Evolutionary conservation across 257 asterid genomes (phyloP).

Genomic region (Mitragyna speciosa): DNA sequence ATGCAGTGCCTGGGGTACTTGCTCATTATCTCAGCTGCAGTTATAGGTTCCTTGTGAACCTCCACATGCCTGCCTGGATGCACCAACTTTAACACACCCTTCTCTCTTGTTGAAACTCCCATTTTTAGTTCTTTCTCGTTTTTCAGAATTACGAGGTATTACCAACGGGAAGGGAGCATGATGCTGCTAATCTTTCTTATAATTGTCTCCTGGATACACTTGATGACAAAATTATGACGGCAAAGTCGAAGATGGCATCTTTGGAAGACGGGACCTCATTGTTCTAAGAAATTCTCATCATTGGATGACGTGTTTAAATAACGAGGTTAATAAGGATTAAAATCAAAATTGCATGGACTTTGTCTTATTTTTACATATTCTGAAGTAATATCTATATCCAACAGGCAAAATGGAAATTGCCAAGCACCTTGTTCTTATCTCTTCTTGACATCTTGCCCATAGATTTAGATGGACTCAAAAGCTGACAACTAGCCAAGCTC

Average conservation of each 20-base stretch:
- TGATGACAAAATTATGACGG: slow-evolving; percentile 20
- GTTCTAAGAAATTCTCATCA: slow-evolving; percentile 16
- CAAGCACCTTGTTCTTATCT: slow-evolving; percentile 2
- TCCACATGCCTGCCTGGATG: slow-evolving; percentile 50
- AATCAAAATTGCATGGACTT: not conserved
- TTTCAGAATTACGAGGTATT: not conserved
- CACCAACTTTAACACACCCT: slow-evolving; percentile 50
- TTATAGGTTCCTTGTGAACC: slow-evolving; percentile 40
- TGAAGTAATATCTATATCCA: not conserved
- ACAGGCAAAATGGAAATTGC: not conserved
- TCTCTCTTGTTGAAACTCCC: slow-evolving; percentile 36
- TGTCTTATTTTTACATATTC: not conserved
- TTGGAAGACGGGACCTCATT: slow-evolving; percentile 6
- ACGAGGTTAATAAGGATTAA: not conserved
- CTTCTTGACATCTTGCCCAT: not conserved
- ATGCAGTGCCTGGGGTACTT: slow-evolving; percentile 59
- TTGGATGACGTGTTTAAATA: slow-evolving; percentile 12
- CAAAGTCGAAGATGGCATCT: not conserved
- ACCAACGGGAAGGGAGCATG: slow-evolving; percentile 16
- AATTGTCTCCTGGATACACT: not conserved
- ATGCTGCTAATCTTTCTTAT: not conserved
- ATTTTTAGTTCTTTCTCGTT: slow-evolving; percentile 12
- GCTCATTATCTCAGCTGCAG: slow-evolving; percentile 50
- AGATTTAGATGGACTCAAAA: not conserved
- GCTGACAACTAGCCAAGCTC: not conserved